Evolutionary conservation across 2,329 filamentous ascomycete species (phyloP).

Genomic region (Rasamsonia emersonii): DNA sequence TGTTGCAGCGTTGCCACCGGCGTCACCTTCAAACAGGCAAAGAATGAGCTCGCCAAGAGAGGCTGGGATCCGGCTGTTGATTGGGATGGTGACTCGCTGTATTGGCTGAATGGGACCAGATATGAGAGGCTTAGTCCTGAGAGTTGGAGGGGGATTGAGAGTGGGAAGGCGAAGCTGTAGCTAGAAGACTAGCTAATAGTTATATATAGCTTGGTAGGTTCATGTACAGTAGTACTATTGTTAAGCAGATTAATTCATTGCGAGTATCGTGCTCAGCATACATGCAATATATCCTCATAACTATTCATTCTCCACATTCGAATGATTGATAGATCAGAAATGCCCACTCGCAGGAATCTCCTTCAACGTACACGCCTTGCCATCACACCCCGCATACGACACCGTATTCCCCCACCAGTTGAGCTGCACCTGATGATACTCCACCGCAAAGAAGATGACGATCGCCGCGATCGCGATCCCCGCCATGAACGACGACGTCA

Average conservation of each 20-base stretch:
- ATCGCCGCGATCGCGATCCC: slow-evolving; percentile 45
- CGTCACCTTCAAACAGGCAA: slow-evolving; percentile 45
- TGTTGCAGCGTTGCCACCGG: slow-evolving; percentile 33
- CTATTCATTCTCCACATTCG: too few relatives aligned
- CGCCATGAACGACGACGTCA: slow-evolving; percentile 44
- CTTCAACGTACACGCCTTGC: too few relatives aligned
- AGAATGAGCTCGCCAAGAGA: slow-evolving; percentile 35
- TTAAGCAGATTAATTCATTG: too few relatives aligned
- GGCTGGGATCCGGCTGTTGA: slow-evolving; percentile 29
- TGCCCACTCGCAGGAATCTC: too few relatives aligned
- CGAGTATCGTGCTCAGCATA: too few relatives aligned
- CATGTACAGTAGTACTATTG: too few relatives aligned
- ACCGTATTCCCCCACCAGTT: slow-evolving; percentile 25
- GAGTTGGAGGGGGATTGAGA: slow-evolving; percentile 35
- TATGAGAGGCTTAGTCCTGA: slow-evolving; percentile 31
- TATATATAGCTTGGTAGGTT: too few relatives aligned
- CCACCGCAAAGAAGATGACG: slow-evolving; percentile 47
- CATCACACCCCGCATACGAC: background rate
- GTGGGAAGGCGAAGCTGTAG: slow-evolving; percentile 35
- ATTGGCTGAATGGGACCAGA: slow-evolving; percentile 35
- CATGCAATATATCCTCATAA: too few relatives aligned
- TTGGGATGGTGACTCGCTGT: slow-evolving; percentile 30
- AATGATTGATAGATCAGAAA: too few relatives aligned
- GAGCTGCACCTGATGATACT: slow-evolving; percentile 21
- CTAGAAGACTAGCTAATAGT: too few relatives aligned